Percentiles rank a stretch among this genome's conserved stretches.
phyloP scores from a whole-genome alignment of 495 filamentous ascomycete species.

The Saxophila tyrrhenica region DNA sequence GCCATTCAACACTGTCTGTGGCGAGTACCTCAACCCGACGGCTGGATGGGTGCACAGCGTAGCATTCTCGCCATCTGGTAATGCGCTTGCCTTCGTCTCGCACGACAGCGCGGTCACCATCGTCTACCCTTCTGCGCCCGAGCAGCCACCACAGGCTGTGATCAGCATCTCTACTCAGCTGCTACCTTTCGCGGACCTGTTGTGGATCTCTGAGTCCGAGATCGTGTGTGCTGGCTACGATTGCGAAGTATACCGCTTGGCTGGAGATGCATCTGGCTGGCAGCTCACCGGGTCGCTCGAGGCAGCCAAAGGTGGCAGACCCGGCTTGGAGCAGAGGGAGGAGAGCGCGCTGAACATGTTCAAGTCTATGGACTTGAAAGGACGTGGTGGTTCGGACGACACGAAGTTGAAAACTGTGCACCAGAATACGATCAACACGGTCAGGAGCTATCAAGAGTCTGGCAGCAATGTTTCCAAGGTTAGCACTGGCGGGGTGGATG shows the following conservation, averaged over 20 bases:
- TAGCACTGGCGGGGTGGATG: constrained; percentile 89
- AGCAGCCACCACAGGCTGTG: constrained; percentile 80
- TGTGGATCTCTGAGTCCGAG: constrained; percentile 87
- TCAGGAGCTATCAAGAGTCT: constrained; percentile 60
- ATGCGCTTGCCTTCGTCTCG: constrained; percentile 79
- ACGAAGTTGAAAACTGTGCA: constrained; percentile 91
- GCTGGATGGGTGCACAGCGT: constrained; percentile 93
- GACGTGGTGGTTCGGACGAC: constrained; percentile 64
- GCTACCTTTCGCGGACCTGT: constrained; percentile 77
- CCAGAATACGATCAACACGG: constrained; percentile 86
- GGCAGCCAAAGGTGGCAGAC: constrained; percentile 34
- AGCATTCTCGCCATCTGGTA: constrained; percentile 80
- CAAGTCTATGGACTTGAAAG: constrained; percentile 94
- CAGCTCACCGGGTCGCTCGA: constrained; percentile 75
- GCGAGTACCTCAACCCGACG: constrained; percentile 87
- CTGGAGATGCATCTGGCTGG: constrained; percentile 76
- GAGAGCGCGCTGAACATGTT: constrained; percentile 97
- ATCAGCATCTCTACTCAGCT: constrained; percentile 80
- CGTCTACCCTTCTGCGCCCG: constrained; percentile 86
- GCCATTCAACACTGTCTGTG: constrained; percentile 96
- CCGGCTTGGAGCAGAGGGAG: constrained; percentile 48
- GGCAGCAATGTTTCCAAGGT: constrained; percentile 62
- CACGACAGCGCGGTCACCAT: constrained; percentile 95
- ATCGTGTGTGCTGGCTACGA: constrained; percentile 95
- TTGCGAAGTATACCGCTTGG: constrained; percentile 86